Percentiles rank a stretch among this genome's conserved stretches.
Evolutionary conservation across 768 basidiomycete genomes (phyloP).

Genomic region (Porphyrellus cyaneotinctus): DNA sequence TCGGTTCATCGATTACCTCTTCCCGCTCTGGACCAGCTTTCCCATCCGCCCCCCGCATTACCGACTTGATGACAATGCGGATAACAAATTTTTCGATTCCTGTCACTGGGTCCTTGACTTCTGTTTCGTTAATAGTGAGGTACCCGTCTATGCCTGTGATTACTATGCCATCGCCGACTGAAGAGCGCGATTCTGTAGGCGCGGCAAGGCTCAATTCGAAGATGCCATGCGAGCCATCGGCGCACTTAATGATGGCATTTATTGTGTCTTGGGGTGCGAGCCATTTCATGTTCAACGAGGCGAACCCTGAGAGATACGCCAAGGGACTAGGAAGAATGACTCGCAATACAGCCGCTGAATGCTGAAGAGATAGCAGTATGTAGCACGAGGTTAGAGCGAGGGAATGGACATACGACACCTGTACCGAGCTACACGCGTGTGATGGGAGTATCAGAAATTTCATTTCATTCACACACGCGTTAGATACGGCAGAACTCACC

Average conservation of each 20-base stretch:
- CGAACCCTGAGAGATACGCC: slow-evolving; percentile 56
- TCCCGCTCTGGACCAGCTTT: slow-evolving; percentile 34
- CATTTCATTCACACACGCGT: neutral
- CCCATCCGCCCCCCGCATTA: slow-evolving; percentile 20
- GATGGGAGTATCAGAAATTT: neutral
- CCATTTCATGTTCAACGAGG: slow-evolving; percentile 66
- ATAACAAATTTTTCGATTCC: slow-evolving; percentile 24
- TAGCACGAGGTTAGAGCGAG: neutral
- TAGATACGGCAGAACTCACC: slow-evolving; percentile 40
- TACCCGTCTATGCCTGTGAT: slow-evolving; percentile 65
- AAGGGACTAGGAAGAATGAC: slow-evolving; percentile 51
- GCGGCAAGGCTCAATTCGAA: slow-evolving; percentile 62
- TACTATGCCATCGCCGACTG: slow-evolving; percentile 28
- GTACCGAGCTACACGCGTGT: slow-evolving; percentile 58
- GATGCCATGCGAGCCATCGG: slow-evolving; percentile 54
- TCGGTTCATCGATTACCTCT: slow-evolving; percentile 43
- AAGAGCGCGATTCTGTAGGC: slow-evolving; percentile 42
- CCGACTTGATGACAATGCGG: slow-evolving; percentile 39
- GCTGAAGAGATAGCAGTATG: slow-evolving; percentile 36
- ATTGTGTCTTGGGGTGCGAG: slow-evolving; percentile 82
- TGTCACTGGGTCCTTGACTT: slow-evolving; percentile 24
- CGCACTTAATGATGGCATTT: slow-evolving; percentile 44
- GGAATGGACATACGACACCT: slow-evolving; percentile 55
- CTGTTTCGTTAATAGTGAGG: slow-evolving; percentile 42
- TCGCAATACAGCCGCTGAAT: slow-evolving; percentile 62